Percentiles rank a stretch among this genome's conserved stretches.
Evolutionary conservation across 2,329 filamentous ascomycete species (phyloP).

Genomic region (Alternaria novae-zelandiae): DNA sequence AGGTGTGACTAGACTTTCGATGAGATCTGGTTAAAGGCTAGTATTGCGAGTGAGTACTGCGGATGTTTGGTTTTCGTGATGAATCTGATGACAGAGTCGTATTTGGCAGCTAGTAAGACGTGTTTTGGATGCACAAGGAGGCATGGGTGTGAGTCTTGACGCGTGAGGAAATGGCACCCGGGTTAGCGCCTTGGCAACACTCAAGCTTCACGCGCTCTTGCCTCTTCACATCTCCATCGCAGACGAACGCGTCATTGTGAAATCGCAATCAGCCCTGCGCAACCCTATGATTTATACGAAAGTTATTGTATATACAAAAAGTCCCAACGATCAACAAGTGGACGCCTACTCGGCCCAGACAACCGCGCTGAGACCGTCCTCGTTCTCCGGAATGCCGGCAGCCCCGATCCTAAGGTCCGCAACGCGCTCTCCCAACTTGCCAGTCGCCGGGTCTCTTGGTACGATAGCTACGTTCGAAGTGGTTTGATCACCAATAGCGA

Average conservation of each 20-base stretch:
- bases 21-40: not conserved
- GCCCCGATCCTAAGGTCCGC: constrained; percentile 36
- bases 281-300: not conserved
- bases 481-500: constrained; percentile 42
- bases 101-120: not conserved
- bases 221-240: not conserved
- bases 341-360: constrained; percentile 41
- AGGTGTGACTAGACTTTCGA: not conserved
- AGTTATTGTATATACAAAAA: not conserved
- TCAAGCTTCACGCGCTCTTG: not conserved
- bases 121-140: constrained; percentile 2
- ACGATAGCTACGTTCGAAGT: constrained; percentile 44
- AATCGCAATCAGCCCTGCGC: not conserved
- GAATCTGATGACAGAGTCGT: not conserved
- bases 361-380: constrained; percentile 43
- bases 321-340: not conserved
- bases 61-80: not conserved
- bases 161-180: not conserved
- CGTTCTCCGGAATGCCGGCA: constrained; percentile 35
- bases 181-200: constrained; percentile 15
- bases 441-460: constrained; percentile 33
- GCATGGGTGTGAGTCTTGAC: not conserved
- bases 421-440: constrained; percentile 32
- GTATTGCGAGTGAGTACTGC: not conserved
- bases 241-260: not conserved